These are phyloP conservation scores for Bipolaris zeicola DNA, from an alignment of 2,329 filamentous ascomycete genomes.

Conservation along the genomic window DNA sequence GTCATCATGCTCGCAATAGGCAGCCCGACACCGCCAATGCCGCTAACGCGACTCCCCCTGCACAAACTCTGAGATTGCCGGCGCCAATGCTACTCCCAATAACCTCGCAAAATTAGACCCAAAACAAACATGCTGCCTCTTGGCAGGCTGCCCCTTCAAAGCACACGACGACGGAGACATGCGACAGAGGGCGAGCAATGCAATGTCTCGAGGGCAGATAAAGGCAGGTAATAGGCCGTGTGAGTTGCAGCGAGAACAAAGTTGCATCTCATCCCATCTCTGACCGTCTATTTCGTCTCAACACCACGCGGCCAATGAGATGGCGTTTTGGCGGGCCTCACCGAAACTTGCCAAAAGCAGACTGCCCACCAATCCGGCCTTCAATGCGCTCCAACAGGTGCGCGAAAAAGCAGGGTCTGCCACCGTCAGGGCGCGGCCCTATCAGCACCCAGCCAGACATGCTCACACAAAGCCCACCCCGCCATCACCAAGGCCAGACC, in stretches of 20 bases:
- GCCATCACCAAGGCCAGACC: neutral
- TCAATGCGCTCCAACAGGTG: neutral
- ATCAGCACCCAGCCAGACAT: neutral
- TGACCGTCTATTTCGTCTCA: neutral
- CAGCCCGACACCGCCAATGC: conserved; percentile 23
- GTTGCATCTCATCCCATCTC: neutral
- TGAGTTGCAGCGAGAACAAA: neutral
- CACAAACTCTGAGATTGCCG: conserved; percentile 31
- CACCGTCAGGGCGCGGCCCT: neutral
- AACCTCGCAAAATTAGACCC: conserved; percentile 31
- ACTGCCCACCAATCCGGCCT: neutral
- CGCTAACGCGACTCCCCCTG: conserved; percentile 16
- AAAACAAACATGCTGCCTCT: conserved; percentile 25
- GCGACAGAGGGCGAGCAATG: conserved; percentile 13
- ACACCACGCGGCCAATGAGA: neutral
- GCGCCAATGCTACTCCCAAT: conserved; percentile 3
- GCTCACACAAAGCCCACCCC: neutral
- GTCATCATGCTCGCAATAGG: neutral
- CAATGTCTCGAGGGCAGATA: conserved; percentile 12
- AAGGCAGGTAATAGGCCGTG: neutral
- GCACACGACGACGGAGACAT: conserved; percentile 4
- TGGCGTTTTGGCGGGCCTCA: neutral
- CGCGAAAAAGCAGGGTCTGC: neutral
- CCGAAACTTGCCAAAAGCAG: neutral
- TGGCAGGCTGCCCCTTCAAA: conserved; percentile 22